Evolutionary conservation across 2,329 filamentous ascomycete genomes (phyloP).

Genomic region (Scorias spongiosa): DNA sequence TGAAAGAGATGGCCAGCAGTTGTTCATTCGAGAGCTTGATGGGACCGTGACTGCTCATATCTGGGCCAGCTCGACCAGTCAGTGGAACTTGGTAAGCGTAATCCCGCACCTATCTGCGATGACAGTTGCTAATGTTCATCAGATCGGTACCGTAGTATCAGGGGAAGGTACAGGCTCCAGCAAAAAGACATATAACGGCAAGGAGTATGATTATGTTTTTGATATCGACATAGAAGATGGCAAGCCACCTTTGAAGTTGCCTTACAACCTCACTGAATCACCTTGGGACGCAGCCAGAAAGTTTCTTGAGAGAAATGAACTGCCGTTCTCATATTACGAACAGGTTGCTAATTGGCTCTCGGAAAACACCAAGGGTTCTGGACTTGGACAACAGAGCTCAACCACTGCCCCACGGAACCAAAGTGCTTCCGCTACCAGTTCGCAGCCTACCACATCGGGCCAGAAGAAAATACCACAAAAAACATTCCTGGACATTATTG

Average conservation of each 20-base stretch:
- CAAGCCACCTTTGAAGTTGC: constrained; percentile 82
- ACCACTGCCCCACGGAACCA: constrained; percentile 22
- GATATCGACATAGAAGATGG: constrained; percentile 94
- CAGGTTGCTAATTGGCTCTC: constrained; percentile 87
- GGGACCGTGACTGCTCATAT: constrained; percentile 74
- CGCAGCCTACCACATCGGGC: constrained; percentile 37
- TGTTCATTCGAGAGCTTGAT: constrained; percentile 74
- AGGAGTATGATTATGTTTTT: constrained; percentile 92
- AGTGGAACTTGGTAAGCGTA: constrained; percentile 17
- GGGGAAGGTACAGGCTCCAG: constrained; percentile 61
- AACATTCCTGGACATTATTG: constrained; percentile 15
- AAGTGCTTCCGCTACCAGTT: constrained; percentile 45
- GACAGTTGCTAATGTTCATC: constrained; percentile 21
- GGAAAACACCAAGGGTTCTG: constrained; percentile 75
- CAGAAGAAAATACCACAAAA: constrained; percentile 16
- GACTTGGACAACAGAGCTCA: constrained; percentile 44
- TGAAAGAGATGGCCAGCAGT: constrained; percentile 90
- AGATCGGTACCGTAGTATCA: constrained; percentile 87
- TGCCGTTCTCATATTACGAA: constrained; percentile 76
- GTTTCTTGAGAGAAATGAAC: constrained; percentile 77
- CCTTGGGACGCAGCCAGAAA: constrained; percentile 83
- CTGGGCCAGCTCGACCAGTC: constrained; percentile 47
- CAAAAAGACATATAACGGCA: constrained; percentile 61
- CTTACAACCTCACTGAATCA: constrained; percentile 83
- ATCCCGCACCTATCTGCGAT: neutral